Conservation (phyloP, 331 rosid genomes). For the Cucumis variabilis region DNA sequence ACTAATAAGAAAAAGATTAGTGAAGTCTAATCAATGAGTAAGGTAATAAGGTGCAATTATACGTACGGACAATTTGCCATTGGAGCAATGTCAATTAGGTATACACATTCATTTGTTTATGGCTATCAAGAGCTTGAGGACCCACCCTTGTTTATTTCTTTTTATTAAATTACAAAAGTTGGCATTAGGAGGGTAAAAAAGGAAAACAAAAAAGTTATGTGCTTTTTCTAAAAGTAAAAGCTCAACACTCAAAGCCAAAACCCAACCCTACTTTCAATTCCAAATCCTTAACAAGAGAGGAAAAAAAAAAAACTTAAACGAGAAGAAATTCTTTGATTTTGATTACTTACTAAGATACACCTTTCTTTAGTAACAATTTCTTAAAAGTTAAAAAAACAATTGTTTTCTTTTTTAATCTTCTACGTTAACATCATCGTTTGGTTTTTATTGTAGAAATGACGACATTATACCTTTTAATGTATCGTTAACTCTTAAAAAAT, state of each 20-base stretch:
- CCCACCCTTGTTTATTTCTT: neutral
- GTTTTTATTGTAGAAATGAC: neutral
- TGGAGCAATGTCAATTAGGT: neutral
- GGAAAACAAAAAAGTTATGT: neutral
- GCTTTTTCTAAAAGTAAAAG: slow-evolving; percentile 22
- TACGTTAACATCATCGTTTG: neutral
- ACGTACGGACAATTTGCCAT: neutral
- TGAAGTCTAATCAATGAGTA: neutral
- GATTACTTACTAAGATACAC: neutral
- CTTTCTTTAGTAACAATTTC: neutral
- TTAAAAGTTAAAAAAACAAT: neutral
- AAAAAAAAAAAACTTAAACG: neutral
- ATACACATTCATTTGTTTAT: neutral
- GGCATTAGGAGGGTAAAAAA: neutral
- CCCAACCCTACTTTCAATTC: slow-evolving; percentile 7
- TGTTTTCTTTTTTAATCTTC: neutral
- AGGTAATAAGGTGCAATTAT: neutral
- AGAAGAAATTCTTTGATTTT: neutral
- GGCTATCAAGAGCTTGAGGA: neutral
- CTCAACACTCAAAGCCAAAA: neutral
- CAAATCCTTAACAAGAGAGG: neutral
- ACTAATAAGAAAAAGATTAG: neutral
- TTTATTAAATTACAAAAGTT: slow-evolving; percentile 10
- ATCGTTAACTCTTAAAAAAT: neutral
- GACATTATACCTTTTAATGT: neutral